Evolutionary conservation across 2,329 filamentous ascomycete genomes (phyloP).

Genomic region (Trichoderma sp.): DNA sequence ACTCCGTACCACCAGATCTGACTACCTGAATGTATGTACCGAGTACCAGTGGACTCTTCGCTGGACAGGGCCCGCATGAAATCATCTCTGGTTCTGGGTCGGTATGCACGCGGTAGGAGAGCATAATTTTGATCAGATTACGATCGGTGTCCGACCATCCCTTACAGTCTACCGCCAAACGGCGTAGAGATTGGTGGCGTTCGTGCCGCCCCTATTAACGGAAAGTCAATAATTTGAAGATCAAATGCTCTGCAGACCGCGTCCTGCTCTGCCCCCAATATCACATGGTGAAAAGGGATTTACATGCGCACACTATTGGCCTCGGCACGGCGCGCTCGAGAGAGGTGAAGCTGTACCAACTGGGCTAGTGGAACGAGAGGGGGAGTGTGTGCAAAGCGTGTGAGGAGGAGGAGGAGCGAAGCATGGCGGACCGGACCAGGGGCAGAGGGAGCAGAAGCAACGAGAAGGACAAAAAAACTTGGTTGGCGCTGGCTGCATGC

Average conservation of each 20-base stretch:
- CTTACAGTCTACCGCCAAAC: neutral
- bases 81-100: conserved; percentile 5
- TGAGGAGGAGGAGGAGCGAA: neutral
- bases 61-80: conserved; percentile 7
- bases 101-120: conserved; percentile 4
- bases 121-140: conserved; percentile 15
- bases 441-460: neutral
- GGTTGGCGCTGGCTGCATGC: neutral
- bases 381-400: neutral
- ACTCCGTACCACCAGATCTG: neutral
- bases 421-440: neutral
- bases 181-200: conserved; percentile 5
- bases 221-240: neutral
- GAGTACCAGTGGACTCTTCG: neutral
- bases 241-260: neutral
- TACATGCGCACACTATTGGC: neutral
- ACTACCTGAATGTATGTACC: neutral
- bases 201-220: neutral
- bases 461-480: neutral
- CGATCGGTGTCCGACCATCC: conserved; percentile 6
- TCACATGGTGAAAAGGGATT: conserved; percentile 18
- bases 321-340: conserved; percentile 16
- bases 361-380: neutral
- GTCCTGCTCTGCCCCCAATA: conserved; percentile 2
- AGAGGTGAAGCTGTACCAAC: neutral